Percentiles rank a stretch among this genome's conserved stretches.
phyloP scores from a whole-genome alignment of 2,329 filamentous ascomycete species.

The Magnaporthiopsis incrustans region DNA sequence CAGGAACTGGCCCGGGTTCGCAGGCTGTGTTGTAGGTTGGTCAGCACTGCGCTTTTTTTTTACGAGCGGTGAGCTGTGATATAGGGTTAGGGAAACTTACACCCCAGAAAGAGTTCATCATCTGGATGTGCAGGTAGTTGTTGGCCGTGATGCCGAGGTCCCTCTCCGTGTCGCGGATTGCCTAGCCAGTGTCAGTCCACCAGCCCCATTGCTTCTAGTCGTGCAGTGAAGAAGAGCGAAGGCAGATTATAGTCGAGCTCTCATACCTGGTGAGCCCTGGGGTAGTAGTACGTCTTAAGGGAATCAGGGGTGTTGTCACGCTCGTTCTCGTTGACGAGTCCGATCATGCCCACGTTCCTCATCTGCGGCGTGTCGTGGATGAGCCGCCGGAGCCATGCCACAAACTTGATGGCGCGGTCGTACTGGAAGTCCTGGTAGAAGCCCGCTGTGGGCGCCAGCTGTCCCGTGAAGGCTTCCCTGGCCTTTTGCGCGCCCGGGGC shows the following conservation, averaged over 20 bases:
- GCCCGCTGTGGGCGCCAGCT: slow-evolving; percentile 26
- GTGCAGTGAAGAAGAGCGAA: too few species aligned
- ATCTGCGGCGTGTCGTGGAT: slow-evolving; percentile 41
- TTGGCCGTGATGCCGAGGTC: slow-evolving; percentile 31
- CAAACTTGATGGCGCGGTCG: slow-evolving; percentile 44
- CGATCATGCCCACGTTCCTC: slow-evolving; percentile 49
- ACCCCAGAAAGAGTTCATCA: slow-evolving; percentile 44
- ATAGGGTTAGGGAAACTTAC: slow-evolving; percentile 18
- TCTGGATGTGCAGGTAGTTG: slow-evolving; percentile 42
- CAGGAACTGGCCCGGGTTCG: slow-evolving; percentile 40
- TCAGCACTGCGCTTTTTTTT: background rate
- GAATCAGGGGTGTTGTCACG: slow-evolving; percentile 22
- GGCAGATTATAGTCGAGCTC: background rate
- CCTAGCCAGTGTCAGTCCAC: slow-evolving; percentile 15
- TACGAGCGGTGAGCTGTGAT: background rate
- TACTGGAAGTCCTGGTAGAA: slow-evolving; percentile 53
- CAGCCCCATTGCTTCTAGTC: too few species aligned
- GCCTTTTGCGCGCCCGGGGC: slow-evolving; percentile 40
- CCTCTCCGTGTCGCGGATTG: slow-evolving; percentile 41
- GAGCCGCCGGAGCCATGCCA: slow-evolving; percentile 45
- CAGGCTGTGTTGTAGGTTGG: slow-evolving; percentile 15
- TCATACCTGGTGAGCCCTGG: slow-evolving; percentile 26
- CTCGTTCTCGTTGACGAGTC: slow-evolving; percentile 49
- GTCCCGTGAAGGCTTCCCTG: slow-evolving; percentile 39
- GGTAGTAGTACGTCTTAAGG: slow-evolving; percentile 37